Percentiles rank a stretch among this genome's conserved stretches.
Evolutionary conservation across 257 asterid genomes (phyloP).

Genomic region (Catharanthus roseus): DNA sequence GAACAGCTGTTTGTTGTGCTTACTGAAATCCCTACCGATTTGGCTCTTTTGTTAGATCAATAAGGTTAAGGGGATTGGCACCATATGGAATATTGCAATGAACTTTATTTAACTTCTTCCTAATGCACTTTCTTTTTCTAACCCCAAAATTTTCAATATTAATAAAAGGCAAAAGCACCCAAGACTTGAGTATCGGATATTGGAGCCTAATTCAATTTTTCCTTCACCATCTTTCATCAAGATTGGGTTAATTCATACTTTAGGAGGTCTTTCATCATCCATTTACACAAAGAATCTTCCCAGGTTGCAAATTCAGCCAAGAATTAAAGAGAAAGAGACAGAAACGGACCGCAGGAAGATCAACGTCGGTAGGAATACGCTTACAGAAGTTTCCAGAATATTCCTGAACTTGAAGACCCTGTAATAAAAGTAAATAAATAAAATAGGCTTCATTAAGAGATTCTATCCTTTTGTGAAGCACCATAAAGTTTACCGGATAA

Average conservation of each 20-base stretch:
- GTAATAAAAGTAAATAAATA: constrained; percentile 14
- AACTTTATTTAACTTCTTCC: neutral
- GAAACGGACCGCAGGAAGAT: constrained; percentile 83
- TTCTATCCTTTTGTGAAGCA: constrained; percentile 13
- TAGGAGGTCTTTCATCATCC: neutral
- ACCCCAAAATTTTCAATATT: neutral
- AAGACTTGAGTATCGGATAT: no score
- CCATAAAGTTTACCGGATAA: neutral
- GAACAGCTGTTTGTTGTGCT: neutral
- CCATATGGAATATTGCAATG: neutral
- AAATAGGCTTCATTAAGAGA: constrained; percentile 7
- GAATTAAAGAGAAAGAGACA: constrained; percentile 31
- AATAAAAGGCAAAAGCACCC: neutral
- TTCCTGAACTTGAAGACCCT: constrained; percentile 99
- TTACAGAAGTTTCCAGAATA: constrained; percentile 89
- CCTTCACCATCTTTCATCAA: neutral
- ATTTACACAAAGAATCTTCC: neutral
- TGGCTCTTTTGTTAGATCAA: neutral
- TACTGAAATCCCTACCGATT: neutral
- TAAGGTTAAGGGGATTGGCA: neutral
- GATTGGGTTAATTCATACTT: neutral
- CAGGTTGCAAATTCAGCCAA: neutral
- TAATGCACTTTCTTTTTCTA: neutral
- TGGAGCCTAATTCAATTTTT: neutral
- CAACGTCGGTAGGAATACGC: constrained; percentile 97